Conservation (phyloP, 176 grass and related monocot species). For the Carex parvula region DNA sequence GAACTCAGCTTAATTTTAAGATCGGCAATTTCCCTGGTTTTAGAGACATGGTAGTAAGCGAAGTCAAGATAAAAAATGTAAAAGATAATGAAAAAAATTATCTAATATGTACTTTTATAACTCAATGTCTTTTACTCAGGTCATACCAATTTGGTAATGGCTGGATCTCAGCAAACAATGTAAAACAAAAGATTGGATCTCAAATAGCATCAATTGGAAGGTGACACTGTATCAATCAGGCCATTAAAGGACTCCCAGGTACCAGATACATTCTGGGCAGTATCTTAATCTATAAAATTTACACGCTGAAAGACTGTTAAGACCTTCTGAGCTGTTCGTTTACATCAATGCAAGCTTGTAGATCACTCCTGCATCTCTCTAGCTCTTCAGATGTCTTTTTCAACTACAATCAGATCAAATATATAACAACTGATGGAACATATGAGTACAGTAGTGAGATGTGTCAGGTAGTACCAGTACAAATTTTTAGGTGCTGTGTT, state of each 20-base stretch:
- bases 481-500: not conserved
- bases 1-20: constrained; percentile 48
- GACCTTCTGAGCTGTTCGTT: constrained; percentile 81
- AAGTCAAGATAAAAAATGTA: not conserved
- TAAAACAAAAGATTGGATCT: not conserved
- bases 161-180: not conserved
- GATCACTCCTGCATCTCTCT: constrained; percentile 54
- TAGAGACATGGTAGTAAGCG: constrained; percentile 7
- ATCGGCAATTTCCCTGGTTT: constrained; percentile 59
- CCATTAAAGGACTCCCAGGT: not conserved
- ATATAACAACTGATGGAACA: not conserved
- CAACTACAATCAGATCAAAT: constrained; percentile 43
- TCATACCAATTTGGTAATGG: not conserved
- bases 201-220: not conserved
- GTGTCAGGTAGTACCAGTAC: not conserved
- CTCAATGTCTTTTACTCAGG: not conserved
- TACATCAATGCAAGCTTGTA: constrained; percentile 71
- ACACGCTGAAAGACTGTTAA: not conserved
- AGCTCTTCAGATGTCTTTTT: constrained; percentile 49
- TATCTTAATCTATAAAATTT: not conserved
- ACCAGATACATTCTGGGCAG: not conserved
- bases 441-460: not conserved
- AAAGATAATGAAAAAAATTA: not conserved
- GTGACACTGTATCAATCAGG: not conserved
- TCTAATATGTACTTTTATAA: not conserved